phyloP scores from a whole-genome alignment of 2,329 filamentous ascomycete species.

The Hymenoscyphus occultus region DNA sequence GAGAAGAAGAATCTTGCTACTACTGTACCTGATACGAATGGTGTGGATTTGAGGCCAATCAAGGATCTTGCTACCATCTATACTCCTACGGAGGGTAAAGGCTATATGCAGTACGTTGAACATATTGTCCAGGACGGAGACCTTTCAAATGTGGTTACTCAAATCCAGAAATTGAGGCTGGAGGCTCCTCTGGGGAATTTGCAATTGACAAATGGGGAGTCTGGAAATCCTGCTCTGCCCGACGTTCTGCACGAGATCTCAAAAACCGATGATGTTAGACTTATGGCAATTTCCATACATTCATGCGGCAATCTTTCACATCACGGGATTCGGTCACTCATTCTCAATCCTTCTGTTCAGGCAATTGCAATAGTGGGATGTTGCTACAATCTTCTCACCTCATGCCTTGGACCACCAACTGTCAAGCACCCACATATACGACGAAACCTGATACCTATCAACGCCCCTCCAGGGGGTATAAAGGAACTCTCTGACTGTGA shows the following conservation, averaged over 20 bases:
- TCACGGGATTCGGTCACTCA: constrained; percentile 81
- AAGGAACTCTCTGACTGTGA: constrained; percentile 72
- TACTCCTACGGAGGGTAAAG: constrained; percentile 58
- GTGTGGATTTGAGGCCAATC: constrained; percentile 49
- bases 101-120: constrained; percentile 74
- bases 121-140: constrained; percentile 72
- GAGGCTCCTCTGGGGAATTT: constrained; percentile 19
- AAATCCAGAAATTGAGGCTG: constrained; percentile 50
- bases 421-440: constrained; percentile 80
- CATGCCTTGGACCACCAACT: constrained; percentile 80
- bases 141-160: constrained; percentile 62
- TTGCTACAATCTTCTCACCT: constrained; percentile 95
- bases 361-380: constrained; percentile 96
- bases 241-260: constrained; percentile 21
- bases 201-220: constrained; percentile 23
- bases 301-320: constrained; percentile 98
- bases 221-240: constrained; percentile 16
- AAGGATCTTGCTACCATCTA: constrained; percentile 52
- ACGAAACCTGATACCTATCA: constrained; percentile 62
- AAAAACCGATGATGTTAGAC: constrained; percentile 43
- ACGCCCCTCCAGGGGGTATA: constrained; percentile 59
- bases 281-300: constrained; percentile 93
- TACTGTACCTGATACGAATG: constrained; percentile 31
- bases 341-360: constrained; percentile 77
- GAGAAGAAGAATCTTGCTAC: constrained; percentile 39